Evolutionary conservation across 2,329 filamentous ascomycete genomes (phyloP), one percentile per base, ranked within the genome.

Genomic region (Penicillium sp.): DNA sequence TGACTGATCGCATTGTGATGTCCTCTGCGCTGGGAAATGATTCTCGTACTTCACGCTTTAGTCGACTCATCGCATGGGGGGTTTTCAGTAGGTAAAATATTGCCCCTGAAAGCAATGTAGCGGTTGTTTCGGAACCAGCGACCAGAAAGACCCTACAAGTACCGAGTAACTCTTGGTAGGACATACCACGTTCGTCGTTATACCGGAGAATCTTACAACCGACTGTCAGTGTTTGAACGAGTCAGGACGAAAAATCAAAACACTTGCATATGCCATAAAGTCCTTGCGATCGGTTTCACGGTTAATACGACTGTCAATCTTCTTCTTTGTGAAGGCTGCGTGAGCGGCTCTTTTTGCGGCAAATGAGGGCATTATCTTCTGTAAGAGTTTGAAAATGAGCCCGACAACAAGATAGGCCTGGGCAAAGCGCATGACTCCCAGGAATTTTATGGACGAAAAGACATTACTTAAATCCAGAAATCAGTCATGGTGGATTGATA

Each of bases 41-140:
- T 0, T 65, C 61, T 0, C 76, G 72, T 0, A 81, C 65, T 63
- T 81, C 79, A 0, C 66, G 16, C 1, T 61, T 64, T 16, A 79
- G 43, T 47, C 63, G 73, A 61, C 64, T 49, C 11, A 74, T 59
- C 1, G 57, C 60, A 0, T 62, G 52, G 0, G 72, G 73, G 33
- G 74, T 70, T 5, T 53, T 59, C n/a, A 77, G 63, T 0, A 82
- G 65, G 0, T 76, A 67, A 51, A 71, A 80, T 0, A 75, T 77
- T 0, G 68, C 64, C 2, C 77, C 78, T 0, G 69, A 65, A 2
- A 81, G 64, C 3, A 73, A 64, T 0, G 77, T 78, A 0, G 77
- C 77, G 0, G 77, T 80, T 0, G 78, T 80, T 55, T 80, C 77
- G 6, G 49, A 53, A 6, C 55, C 55, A 16, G 55, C 55, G 5